phyloP scores from a whole-genome alignment of 257 asterid species.

The Paraleonurus japonicus region DNA sequence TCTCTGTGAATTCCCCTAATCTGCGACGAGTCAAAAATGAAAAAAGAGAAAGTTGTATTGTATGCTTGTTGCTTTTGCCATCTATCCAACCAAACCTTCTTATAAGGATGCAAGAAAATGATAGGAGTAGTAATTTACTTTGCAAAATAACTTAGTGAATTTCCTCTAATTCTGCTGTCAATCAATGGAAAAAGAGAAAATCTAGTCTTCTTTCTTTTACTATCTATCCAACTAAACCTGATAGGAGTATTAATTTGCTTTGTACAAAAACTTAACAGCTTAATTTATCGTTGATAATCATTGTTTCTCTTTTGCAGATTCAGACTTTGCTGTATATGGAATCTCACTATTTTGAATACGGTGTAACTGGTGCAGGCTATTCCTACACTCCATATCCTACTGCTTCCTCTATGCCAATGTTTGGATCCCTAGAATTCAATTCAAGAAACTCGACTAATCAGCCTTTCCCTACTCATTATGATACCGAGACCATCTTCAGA shows the following conservation, averaged over 20 bases:
- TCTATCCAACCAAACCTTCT: not conserved
- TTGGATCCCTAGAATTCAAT: slow-evolving; percentile 48
- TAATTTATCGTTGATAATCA: not conserved
- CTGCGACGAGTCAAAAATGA: not conserved
- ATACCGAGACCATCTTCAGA: slow-evolving; percentile 35
- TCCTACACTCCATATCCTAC: slow-evolving; percentile 41
- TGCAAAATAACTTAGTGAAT: not conserved
- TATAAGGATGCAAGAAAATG: not conserved
- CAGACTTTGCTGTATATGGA: slow-evolving; percentile 27
- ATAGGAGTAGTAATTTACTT: not conserved
- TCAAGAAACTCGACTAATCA: slow-evolving; percentile 58
- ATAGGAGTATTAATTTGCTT: not conserved
- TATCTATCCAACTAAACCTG: not conserved
- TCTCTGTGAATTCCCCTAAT: not conserved
- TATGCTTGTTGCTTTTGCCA: not conserved
- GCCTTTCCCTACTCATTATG: slow-evolving; percentile 48
- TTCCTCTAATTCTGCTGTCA: not conserved
- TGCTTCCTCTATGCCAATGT: slow-evolving; percentile 43
- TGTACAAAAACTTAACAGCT: not conserved
- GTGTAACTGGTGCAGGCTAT: slow-evolving; percentile 31
- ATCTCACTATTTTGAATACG: slow-evolving; percentile 34
- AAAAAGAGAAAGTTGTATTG: not conserved
- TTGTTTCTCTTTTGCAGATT: slow-evolving; percentile 26
- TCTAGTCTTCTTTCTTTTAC: not conserved
- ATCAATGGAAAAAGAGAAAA: not conserved